A percentile compares a stretch with the other conserved stretches of the same genome.
phyloP scores from a whole-genome alignment of 2,329 filamentous ascomycete species.

The Scedosporium minutisporum region DNA sequence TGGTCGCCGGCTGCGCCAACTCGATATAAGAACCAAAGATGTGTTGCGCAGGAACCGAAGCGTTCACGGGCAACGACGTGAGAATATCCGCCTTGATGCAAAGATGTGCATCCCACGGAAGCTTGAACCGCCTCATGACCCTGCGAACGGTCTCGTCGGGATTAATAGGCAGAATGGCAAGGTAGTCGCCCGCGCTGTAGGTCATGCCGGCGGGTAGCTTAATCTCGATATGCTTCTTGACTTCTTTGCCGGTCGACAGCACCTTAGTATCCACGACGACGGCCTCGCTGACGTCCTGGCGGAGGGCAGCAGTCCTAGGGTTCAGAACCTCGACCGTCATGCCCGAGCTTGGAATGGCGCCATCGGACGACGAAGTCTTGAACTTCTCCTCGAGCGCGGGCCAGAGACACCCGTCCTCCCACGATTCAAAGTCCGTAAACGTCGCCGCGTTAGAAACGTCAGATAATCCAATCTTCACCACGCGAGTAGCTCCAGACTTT shows the following conservation, averaged over 20 bases:
- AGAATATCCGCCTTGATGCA: not conserved
- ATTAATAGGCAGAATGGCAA: conserved; percentile 65
- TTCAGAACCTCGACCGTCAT: conserved; percentile 39
- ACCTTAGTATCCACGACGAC: conserved; percentile 43
- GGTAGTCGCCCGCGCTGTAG: conserved; percentile 68
- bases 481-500: conserved; percentile 21
- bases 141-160: conserved; percentile 50
- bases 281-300: conserved; percentile 55
- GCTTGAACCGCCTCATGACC: conserved; percentile 53
- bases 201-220: conserved; percentile 54
- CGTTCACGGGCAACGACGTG: conserved; percentile 37
- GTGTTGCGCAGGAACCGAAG: conserved; percentile 50
- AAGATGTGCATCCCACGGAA: conserved; percentile 54
- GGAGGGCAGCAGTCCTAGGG: conserved; percentile 45
- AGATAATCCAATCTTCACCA: conserved; percentile 40
- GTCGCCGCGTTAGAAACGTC: conserved; percentile 56
- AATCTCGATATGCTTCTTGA: conserved; percentile 58
- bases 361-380: conserved; percentile 31
- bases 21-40: conserved; percentile 65
- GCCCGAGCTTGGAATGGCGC: conserved; percentile 11
- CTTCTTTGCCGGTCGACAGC: conserved; percentile 40
- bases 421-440: conserved; percentile 57
- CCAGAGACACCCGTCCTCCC: conserved; percentile 50
- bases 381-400: conserved; percentile 38
- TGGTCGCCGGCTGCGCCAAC: conserved; percentile 61